Evolutionary conservation across 2,329 filamentous ascomycete genomes (phyloP).

Genomic region (Curvularia sp.): DNA sequence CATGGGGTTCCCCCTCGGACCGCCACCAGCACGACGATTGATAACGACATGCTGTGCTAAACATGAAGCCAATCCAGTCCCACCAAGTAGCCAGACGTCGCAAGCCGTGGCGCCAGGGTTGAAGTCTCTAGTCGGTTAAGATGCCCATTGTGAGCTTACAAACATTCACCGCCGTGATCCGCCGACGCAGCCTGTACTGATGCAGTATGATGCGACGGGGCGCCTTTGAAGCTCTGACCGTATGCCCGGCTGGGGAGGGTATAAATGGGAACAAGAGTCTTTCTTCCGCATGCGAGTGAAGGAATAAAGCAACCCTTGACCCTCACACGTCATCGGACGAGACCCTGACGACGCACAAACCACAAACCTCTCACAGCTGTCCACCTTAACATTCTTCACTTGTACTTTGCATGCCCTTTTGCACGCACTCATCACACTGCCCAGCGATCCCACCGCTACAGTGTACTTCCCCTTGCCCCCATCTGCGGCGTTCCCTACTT

Average conservation of each 20-base stretch:
- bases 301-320: constrained; percentile 17
- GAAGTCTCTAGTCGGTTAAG: constrained; percentile 5
- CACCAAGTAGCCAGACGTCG: neutral
- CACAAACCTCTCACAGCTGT: constrained; percentile 11
- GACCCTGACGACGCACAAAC: constrained; percentile 24
- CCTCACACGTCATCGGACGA: constrained; percentile 24
- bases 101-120: constrained; percentile 1
- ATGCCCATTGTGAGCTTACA: constrained; percentile 13
- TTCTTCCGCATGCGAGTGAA: neutral
- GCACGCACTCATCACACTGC: constrained; percentile 29
- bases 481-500: constrained; percentile 34
- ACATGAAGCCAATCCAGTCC: neutral
- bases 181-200: constrained; percentile 18
- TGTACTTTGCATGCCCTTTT: constrained; percentile 7
- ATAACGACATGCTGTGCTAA: neutral
- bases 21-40: neutral
- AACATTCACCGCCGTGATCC: constrained; percentile 23
- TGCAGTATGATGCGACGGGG: constrained; percentile 12
- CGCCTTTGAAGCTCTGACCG: constrained; percentile 21
- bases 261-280: constrained; percentile 12
- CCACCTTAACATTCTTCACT: constrained; percentile 1
- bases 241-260: neutral
- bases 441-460: constrained; percentile 32
- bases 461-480: constrained; percentile 41
- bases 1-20: neutral